A percentile compares a stretch with the other conserved stretches of the same genome.
Conservation (phyloP, 352 stramenopile species). For the Phytophthora vignae region DNA sequence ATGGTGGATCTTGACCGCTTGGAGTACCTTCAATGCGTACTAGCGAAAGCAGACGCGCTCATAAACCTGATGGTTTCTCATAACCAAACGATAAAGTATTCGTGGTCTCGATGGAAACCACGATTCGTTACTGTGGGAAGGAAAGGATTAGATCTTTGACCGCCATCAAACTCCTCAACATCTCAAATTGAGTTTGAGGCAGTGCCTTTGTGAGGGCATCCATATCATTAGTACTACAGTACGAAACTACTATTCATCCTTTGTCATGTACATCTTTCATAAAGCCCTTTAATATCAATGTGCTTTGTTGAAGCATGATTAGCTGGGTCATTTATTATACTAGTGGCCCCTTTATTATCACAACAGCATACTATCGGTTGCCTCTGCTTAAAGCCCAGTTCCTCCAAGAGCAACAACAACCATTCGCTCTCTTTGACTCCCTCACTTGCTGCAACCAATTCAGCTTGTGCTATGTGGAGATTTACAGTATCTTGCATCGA, state of each 20-base stretch:
- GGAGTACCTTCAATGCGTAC: background rate
- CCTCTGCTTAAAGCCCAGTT: conserved; percentile 7
- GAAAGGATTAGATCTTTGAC: background rate
- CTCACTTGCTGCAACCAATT: conserved; percentile 24
- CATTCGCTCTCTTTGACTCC: conserved; percentile 15
- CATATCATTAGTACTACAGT: background rate
- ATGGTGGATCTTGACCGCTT: background rate
- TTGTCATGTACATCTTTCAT: background rate
- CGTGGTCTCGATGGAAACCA: background rate
- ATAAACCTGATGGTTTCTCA: background rate
- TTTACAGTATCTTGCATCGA: conserved; percentile 7
- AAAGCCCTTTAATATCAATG: background rate
- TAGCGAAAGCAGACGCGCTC: background rate
- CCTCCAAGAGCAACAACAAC: conserved; percentile 12
- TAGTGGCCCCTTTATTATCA: background rate
- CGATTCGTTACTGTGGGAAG: background rate
- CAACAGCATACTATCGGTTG: background rate
- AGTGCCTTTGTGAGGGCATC: background rate
- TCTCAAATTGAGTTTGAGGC: background rate
- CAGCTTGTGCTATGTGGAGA: conserved; percentile 17
- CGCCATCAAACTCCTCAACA: background rate
- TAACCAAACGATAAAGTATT: background rate
- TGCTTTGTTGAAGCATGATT: background rate
- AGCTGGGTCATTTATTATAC: background rate
- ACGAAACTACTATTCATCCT: background rate